Evolutionary conservation across 1,139 yeast species (phyloP), one percentile per base, ranked within the genome.

Genomic region (Meyerozyma athensensis): DNA sequence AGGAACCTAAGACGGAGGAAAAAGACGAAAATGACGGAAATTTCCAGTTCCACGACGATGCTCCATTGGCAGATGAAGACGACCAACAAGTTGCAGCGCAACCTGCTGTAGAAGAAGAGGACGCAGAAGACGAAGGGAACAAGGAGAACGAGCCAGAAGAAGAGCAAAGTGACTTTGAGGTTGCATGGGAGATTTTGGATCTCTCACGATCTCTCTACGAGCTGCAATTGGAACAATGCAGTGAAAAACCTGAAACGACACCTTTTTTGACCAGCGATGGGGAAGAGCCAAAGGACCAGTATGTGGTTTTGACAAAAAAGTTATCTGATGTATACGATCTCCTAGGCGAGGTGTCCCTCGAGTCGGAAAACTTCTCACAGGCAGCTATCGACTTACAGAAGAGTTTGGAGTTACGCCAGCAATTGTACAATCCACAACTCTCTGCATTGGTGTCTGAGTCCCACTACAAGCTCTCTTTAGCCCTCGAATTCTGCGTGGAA

Each of bases 111-210:
- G 64, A 56, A 5, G 63, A 53, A 8, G 68, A 56, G 4, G 64
- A 54, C 5, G 10, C 20, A 14, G 65, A 49, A 4, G 63, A 52
- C n/a, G 67, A 59, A 1, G 64, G 56, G 3, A 53, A 46, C 16
- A 48, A 43, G 2, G 56, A 51, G 13, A 62, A 49, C 20, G 59
- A 51, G 13, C 69, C 61, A 16, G 78, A 65, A 33, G 76, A 67
- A 22, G 78, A 74, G 30, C 83, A 80, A 48, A 70, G 78, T 24
- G 96, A 87, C 53, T 83, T 89, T 53, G 95, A 84, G 54, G 72
- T 81, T 18, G 95, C 96, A 0, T 87, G 96, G 96, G 92, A 83
- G 42, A 77, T 86, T 16, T 66, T 86, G 26, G 96, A 89, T 53
- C 65, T 84, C 34, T 74, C 95, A 1, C 71, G 96, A 47, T 68